These are phyloP conservation scores for Phytopythium litorale DNA, from an alignment of 352 stramenopile species.

Conservation along the genomic window DNA sequence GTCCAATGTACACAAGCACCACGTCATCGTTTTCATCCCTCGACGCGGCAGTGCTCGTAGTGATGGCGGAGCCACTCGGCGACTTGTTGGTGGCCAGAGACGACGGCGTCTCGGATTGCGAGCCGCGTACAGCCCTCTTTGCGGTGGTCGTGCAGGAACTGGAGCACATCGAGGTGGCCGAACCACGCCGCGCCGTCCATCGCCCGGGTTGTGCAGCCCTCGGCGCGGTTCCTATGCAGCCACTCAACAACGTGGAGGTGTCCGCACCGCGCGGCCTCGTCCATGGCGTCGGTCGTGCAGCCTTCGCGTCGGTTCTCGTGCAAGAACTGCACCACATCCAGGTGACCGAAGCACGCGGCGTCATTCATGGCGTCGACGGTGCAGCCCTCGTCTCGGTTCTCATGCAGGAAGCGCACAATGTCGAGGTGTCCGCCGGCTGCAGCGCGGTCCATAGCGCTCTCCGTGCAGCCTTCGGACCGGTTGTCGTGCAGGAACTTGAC, in stretches of 20 bases:
- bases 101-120: slow-evolving; percentile 7
- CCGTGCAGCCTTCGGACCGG: slow-evolving; percentile 12
- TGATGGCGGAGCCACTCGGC: slow-evolving; percentile 7
- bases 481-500: slow-evolving; percentile 15
- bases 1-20: neutral
- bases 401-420: slow-evolving; percentile 14
- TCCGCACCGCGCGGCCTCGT: slow-evolving; percentile 8
- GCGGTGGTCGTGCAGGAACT: slow-evolving; percentile 12
- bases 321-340: slow-evolving; percentile 11
- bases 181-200: slow-evolving; percentile 20
- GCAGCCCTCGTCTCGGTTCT: slow-evolving; percentile 13
- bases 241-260: slow-evolving; percentile 10
- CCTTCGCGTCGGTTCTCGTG: slow-evolving; percentile 10
- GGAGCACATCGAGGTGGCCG: slow-evolving; percentile 22
- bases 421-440: slow-evolving; percentile 8
- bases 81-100: slow-evolving; percentile 6
- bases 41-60: slow-evolving; percentile 1
- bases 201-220: slow-evolving; percentile 11
- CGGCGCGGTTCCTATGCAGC: slow-evolving; percentile 6
- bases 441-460: slow-evolving; percentile 12
- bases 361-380: slow-evolving; percentile 12
- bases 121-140: slow-evolving; percentile 11
- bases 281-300: slow-evolving; percentile 10
- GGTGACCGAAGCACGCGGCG: slow-evolving; percentile 11
- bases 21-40: neutral